Conservation (phyloP, 2,329 filamentous ascomycete species). For the Sclerotiophoma versabilis region DNA sequence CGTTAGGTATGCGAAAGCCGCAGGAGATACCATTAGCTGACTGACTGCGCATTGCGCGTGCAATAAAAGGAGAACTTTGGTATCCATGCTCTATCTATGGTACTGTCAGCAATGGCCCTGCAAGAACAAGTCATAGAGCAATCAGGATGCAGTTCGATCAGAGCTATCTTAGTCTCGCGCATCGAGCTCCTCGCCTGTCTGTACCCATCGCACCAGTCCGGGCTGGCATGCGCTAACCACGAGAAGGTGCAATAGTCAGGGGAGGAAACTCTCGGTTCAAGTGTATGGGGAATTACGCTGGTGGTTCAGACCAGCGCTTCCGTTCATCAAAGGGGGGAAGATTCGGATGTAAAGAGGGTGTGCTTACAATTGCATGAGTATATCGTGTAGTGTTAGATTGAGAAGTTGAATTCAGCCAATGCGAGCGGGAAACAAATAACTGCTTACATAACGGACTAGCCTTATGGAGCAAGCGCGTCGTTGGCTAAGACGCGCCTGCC, state of each 20-base stretch:
- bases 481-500: too few relatives aligned
- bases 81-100: neutral
- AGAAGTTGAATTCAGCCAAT: neutral
- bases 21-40: neutral
- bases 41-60: neutral
- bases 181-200: constrained; percentile 12
- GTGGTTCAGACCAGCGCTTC: constrained; percentile 20
- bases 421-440: neutral
- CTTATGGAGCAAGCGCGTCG: neutral
- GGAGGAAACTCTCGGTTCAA: constrained; percentile 14
- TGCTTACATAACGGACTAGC: neutral
- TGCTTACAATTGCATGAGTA: neutral
- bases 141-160: constrained; percentile 1
- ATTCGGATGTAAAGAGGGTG: neutral
- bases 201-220: neutral
- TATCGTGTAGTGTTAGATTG: neutral
- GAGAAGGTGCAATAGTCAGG: constrained; percentile 1
- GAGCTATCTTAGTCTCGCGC: constrained; percentile 24
- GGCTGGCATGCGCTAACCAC: constrained; percentile 15
- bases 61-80: neutral
- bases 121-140: neutral
- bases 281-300: constrained; percentile 16
- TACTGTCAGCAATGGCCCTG: neutral
- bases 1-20: neutral
- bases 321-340: constrained; percentile 11